Evolutionary conservation across 192 early-diverging fungal species (phyloP), one percentile per base, ranked within the genome.

Genomic region (Entomortierella lignicola): DNA sequence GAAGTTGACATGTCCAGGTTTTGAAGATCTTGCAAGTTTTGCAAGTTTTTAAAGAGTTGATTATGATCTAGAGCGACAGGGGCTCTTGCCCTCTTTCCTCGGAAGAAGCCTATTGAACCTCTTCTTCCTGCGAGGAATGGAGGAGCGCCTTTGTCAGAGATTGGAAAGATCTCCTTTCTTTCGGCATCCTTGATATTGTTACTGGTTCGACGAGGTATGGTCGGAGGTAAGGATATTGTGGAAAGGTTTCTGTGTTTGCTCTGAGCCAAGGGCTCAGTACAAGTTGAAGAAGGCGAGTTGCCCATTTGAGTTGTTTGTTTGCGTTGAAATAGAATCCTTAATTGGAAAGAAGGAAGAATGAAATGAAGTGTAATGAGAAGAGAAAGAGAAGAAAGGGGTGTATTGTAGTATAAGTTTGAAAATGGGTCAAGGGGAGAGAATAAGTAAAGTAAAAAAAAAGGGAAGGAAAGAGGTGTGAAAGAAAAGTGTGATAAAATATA

Each of bases 121-220:
- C 75, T 51, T 18, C 72, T 47, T 10, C 57, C 64, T 3, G 69
- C 51, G 34, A 31, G 25, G 70, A 60, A 50, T 11, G 56, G 55
- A 4, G 75, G 75, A 4, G 75, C 75, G 21, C 67, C 67, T 39
- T 79, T 67, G 58, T 79, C 75, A 21, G 75, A 79, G 34, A 79
- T 79, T 44, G 75, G 75, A 18, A 79, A 79, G 66, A 79, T 79
- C 62, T 79, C 75, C 70, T 79, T 79, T 12, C 75, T 61, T 58
- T 79, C 75, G 1, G 67, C 66, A 27, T 79, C 75, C 52, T 79
- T 79, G 34, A 79, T 60, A 32, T 79, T 69, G 67, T 79, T 60
- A n/a, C 75, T 59, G 39, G n/a, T n/a, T n/a, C n/a, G n/a, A n/a
- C 75, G 75, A 15, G 75, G 75, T 41, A 79, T 79, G 62, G 75